Evolutionary conservation across 306 rosid genomes (phyloP).

Genomic region (Chamaecrista fasciculata): DNA sequence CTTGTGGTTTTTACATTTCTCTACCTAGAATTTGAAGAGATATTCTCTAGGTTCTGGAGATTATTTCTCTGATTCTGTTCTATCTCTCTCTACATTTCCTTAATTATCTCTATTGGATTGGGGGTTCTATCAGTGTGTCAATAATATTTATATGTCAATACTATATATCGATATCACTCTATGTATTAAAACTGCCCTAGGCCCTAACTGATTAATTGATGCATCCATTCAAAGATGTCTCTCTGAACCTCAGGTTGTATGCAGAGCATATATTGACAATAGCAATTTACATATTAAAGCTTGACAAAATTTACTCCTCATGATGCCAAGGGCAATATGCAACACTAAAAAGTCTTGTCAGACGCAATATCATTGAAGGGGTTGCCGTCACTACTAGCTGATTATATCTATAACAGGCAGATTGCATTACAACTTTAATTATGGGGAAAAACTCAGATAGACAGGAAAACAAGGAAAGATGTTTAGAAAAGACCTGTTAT

Average conservation of each 20-base stretch:
- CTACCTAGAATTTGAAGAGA: no score
- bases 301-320: neutral
- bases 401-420: neutral
- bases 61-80: no score
- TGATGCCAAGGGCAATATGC: neutral
- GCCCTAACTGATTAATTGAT: neutral
- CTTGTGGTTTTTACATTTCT: no score
- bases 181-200: neutral
- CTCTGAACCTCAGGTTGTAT: neutral
- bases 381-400: neutral
- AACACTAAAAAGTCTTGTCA: neutral
- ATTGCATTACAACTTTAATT: slow-evolving; percentile 7
- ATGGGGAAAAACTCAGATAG: neutral
- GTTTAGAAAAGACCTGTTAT: slow-evolving; percentile 18
- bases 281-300: neutral
- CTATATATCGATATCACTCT: slow-evolving; percentile 21
- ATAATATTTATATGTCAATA: no score
- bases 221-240: neutral
- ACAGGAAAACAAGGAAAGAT: neutral
- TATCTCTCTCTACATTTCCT: no score
- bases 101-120: no score
- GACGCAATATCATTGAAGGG: neutral
- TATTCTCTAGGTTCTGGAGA: no score
- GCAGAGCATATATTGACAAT: neutral
- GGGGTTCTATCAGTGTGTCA: no score